A percentile compares a stretch with the other conserved stretches of the same genome.
phyloP scores from a whole-genome alignment of 306 rosid species.

The Argentina anserina region DNA sequence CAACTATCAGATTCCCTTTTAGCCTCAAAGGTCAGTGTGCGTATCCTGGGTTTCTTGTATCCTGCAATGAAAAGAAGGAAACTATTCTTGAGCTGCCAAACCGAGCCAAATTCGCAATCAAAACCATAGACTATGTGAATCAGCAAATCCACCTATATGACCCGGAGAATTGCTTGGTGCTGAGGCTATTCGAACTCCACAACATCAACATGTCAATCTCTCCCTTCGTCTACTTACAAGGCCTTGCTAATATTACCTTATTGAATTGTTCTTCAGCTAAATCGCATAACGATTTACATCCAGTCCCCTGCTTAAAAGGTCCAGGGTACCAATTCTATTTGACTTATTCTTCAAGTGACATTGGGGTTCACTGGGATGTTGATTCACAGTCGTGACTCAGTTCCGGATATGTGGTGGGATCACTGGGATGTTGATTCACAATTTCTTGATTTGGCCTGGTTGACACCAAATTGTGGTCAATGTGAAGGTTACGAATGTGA shows the following conservation, averaged over 20 bases:
- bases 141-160: slow-evolving; percentile 21
- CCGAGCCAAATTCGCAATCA: slow-evolving; percentile 17
- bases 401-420: too few relatives aligned
- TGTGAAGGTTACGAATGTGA: slow-evolving; percentile 31
- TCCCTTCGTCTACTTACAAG: slow-evolving; percentile 14
- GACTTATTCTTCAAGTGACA: too few relatives aligned
- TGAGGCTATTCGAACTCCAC: slow-evolving; percentile 4
- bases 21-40: slow-evolving; percentile 27
- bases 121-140: slow-evolving; percentile 21
- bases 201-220: slow-evolving; percentile 9
- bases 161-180: slow-evolving; percentile 4
- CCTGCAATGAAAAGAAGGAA: slow-evolving; percentile 19
- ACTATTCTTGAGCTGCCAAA: slow-evolving; percentile 26
- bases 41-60: slow-evolving; percentile 31
- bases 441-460: slow-evolving; percentile 20
- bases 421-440: too few relatives aligned
- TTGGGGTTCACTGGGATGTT: too few relatives aligned
- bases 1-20: slow-evolving; percentile 33
- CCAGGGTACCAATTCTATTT: slow-evolving; percentile 11
- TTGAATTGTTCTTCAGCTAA: slow-evolving; percentile 27
- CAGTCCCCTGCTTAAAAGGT: slow-evolving; percentile 13
- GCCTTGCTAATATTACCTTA: background rate
- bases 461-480: slow-evolving; percentile 18
- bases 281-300: too few relatives aligned
- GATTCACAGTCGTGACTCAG: too few relatives aligned